Conservation (phyloP, 805 yeast species). For the Candida easanensis region DNA sequence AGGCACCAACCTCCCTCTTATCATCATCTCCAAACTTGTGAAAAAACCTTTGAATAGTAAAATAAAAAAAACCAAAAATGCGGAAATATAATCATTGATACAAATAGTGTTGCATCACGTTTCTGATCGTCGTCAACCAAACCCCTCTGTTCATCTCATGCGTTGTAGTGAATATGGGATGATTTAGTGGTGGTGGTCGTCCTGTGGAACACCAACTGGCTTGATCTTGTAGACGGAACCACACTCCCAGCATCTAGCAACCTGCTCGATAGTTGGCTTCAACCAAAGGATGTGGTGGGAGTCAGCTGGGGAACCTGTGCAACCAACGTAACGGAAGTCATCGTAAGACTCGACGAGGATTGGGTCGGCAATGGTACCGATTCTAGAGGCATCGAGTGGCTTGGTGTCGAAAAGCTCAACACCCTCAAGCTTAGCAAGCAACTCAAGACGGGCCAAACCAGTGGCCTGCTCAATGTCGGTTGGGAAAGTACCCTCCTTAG, state of each 20-base stretch:
- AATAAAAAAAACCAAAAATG: constrained; percentile 8
- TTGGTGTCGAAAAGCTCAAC: constrained; percentile 87
- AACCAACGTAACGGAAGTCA: constrained; percentile 92
- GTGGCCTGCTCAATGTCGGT: constrained; percentile 96
- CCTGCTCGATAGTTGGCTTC: constrained; percentile 77
- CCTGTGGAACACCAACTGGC: constrained; percentile 78
- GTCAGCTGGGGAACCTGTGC: constrained; percentile 94
- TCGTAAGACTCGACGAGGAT: constrained; percentile 86
- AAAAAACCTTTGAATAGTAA: background rate
- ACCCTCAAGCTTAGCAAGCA: constrained; percentile 93
- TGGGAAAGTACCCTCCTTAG: constrained; percentile 80
- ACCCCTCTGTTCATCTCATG: background rate
- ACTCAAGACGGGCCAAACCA: constrained; percentile 95
- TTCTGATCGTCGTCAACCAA: background rate
- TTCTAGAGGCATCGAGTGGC: constrained; percentile 84
- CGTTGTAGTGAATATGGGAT: constrained; percentile 2
- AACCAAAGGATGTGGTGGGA: constrained; percentile 92
- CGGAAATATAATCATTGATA: constrained; percentile 11
- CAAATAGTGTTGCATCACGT: background rate
- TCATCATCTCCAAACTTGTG: background rate
- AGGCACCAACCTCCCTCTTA: background rate
- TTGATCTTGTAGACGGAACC: constrained; percentile 91
- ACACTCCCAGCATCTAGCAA: constrained; percentile 98
- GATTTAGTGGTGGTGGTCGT: constrained; percentile 41
- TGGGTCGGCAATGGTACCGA: constrained; percentile 89